Conservation (phyloP, 805 yeast species). For the Yamadazyma kitorensis region DNA sequence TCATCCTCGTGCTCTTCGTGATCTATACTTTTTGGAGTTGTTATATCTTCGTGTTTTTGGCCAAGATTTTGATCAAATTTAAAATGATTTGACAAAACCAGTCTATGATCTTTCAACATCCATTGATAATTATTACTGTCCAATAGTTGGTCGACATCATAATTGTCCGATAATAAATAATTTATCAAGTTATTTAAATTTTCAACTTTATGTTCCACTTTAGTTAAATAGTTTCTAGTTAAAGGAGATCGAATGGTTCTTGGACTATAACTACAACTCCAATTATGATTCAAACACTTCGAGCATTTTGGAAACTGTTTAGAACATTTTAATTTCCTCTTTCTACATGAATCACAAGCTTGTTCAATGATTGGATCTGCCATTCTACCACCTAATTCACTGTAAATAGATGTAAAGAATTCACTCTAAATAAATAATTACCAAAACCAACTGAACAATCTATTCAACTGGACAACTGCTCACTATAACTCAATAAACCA, state of each 20-base stretch:
- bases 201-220: conserved; percentile 54
- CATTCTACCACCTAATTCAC: too few species aligned
- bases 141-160: conserved; percentile 18
- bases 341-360: conserved; percentile 82
- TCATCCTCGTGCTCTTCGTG: background rate
- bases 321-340: conserved; percentile 76
- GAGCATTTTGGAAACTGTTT: conserved; percentile 74
- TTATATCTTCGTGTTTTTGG: background rate
- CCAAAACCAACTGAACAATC: too few species aligned
- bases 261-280: conserved; percentile 81
- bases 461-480: too few species aligned
- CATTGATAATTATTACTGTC: conserved; percentile 13
- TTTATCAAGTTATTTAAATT: conserved; percentile 29
- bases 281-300: conserved; percentile 66
- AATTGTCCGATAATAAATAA: conserved; percentile 28
- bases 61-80: background rate
- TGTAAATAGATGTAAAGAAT: too few species aligned
- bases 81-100: conserved; percentile 1
- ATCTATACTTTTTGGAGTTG: background rate
- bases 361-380: conserved; percentile 40
- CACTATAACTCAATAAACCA: too few species aligned
- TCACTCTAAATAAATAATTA: too few species aligned
- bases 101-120: conserved; percentile 10
- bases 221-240: conserved; percentile 76
- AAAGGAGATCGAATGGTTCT: conserved; percentile 74